Evolutionary conservation across 805 yeast genomes (phyloP), one percentile per base, ranked within the genome.

Genomic region (Yarrowia sp.): DNA sequence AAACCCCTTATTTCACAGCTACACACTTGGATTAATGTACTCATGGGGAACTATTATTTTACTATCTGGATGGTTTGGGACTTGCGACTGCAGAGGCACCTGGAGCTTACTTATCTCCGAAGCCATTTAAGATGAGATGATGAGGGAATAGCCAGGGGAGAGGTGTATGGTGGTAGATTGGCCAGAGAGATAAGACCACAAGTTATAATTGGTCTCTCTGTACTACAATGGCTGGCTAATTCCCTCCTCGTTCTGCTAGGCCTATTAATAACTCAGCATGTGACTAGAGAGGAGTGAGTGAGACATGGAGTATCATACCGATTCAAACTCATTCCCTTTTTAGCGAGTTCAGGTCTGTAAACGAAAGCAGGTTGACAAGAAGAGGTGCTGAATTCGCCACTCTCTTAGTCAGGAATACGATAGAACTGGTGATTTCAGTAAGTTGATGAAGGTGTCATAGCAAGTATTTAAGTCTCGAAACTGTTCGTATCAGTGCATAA

Each of bases 81-180:
- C 51, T 11, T 16, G 17, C 8, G 2, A 36, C 36, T 33, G 36
- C 14, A 41, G 11, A 41, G 32, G 32, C 49, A 43, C 30, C 49
- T n/a, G 19, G 24, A 43, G 49, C 32, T 43, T 43, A 43, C 49
- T 43, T 43, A 43, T 43, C 49, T 43, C 49, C 49, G 49, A 8
- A 1, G 9, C 7, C 38, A 36, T n/a, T 36, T 36, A n/a, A 36
- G 40, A 36, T 36, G 40, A 17, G 43, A n/a, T 38, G 16, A 9
- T 44, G 51, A 19, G 51, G 51, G 51, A 44, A 44, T 44, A 44
- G 44, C 19, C 4, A 8, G 3, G 40, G n/a, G 11, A 35, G n/a
- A 16, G 40, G 4, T 8, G 43, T 9, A 3, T 3, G 1, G 19
- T 7, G 19, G 19, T 22, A 10, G 5, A 4, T 4, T 35, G 19